Percentiles rank a stretch among this genome's conserved stretches.
phyloP scores from a whole-genome alignment of 2,329 filamentous ascomycete species.

The Epichloe amarillans region DNA sequence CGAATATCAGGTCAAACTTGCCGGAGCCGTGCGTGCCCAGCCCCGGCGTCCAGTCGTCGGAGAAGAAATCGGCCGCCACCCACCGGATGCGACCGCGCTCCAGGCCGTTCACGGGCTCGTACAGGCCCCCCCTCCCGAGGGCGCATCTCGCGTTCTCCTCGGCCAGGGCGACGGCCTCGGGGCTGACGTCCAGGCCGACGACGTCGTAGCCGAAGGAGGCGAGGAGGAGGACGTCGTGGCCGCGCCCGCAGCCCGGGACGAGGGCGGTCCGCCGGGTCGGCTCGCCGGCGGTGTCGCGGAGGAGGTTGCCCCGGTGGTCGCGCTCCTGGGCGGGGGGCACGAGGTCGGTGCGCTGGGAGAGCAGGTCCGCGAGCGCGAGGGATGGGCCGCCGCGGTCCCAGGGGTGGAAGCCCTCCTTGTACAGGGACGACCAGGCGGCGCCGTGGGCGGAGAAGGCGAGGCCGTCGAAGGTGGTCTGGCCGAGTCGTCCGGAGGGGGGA shows the following conservation, averaged over 20 bases:
- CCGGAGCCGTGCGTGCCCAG: slow-evolving; percentile 25
- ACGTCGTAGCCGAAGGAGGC: slow-evolving; percentile 64
- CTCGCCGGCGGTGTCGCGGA: slow-evolving; percentile 8
- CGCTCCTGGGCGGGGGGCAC: slow-evolving; percentile 23
- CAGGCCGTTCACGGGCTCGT: slow-evolving; percentile 27
- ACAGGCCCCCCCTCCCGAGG: slow-evolving; percentile 23
- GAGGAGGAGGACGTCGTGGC: slow-evolving; percentile 69
- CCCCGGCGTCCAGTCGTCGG: slow-evolving; percentile 38
- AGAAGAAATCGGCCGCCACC: slow-evolving; percentile 54
- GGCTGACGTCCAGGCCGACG: slow-evolving; percentile 57
- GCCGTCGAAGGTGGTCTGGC: slow-evolving; percentile 21
- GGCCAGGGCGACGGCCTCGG: slow-evolving; percentile 31
- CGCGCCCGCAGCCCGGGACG: slow-evolving; percentile 70
- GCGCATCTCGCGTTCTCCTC: slow-evolving; percentile 27
- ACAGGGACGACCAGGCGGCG: slow-evolving; percentile 34
- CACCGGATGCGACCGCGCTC: slow-evolving; percentile 40
- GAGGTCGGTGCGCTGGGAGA: slow-evolving; percentile 31
- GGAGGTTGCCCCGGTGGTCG: slow-evolving; percentile 17
- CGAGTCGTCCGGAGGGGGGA: slow-evolving; percentile 1
- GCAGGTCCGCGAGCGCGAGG: slow-evolving; percentile 38
- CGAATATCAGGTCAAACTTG: slow-evolving; percentile 53
- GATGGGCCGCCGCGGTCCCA: slow-evolving; percentile 44
- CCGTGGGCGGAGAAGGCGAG: slow-evolving; percentile 22
- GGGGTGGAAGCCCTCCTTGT: slow-evolving; percentile 31
- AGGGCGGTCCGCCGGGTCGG: slow-evolving; percentile 35